Conservation (phyloP, 2,329 filamentous ascomycete species). For the Bertia moriformis region DNA sequence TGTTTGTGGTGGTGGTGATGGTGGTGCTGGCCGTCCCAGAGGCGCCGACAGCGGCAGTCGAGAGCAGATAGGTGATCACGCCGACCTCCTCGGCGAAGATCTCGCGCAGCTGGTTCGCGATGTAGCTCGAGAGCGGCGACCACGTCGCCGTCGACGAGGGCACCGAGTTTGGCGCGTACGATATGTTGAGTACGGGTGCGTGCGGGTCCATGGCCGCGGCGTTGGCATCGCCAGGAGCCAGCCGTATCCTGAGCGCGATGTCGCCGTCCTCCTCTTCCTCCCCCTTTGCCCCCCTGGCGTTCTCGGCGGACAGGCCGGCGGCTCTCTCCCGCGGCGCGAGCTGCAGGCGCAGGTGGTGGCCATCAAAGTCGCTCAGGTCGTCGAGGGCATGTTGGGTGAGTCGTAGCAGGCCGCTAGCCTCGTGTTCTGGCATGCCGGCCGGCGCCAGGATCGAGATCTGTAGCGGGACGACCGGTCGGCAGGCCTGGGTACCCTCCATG, state of each 20-base stretch:
- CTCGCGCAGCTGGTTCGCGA: constrained; percentile 63
- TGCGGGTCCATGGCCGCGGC: constrained; percentile 55
- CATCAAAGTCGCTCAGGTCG: constrained; percentile 71
- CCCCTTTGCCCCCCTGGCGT: no score
- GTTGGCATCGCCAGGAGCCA: constrained; percentile 47
- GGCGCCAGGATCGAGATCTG: constrained; percentile 65
- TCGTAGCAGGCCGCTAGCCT: constrained; percentile 59
- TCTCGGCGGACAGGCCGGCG: constrained; percentile 3
- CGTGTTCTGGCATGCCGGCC: constrained; percentile 48
- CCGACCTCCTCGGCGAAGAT: constrained; percentile 81
- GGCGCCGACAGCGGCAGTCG: constrained; percentile 38
- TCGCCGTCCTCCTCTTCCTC: constrained; percentile 25
- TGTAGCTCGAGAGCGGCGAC: constrained; percentile 64
- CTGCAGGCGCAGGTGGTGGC: constrained; percentile 66
- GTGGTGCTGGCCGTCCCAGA: constrained; percentile 24
- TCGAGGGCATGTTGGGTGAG: constrained; percentile 78
- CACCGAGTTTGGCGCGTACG: constrained; percentile 56
- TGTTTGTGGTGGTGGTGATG: constrained; percentile 20
- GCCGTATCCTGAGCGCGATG: constrained; percentile 54
- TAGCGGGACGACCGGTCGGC: constrained; percentile 75
- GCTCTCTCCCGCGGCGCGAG: constrained; percentile 27
- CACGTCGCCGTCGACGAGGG: no score
- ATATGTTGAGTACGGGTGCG: constrained; percentile 59
- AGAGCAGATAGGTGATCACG: constrained; percentile 63
- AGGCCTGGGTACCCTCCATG: no score